These are phyloP conservation scores for Malus sylvestris DNA, from an alignment of 306 rosid species.

Conservation along the genomic window DNA sequence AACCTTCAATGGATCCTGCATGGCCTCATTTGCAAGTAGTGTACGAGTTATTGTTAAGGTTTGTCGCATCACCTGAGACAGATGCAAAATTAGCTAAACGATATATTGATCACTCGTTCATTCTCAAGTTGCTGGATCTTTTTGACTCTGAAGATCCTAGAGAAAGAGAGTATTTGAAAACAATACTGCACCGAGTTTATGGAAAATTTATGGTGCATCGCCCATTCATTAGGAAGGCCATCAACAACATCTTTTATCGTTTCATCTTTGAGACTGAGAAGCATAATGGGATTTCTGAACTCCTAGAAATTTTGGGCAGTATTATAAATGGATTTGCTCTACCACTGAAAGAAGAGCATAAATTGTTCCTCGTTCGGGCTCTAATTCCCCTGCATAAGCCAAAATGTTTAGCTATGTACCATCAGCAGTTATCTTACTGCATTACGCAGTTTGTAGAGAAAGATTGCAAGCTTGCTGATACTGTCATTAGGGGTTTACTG, in stretches of 20 bases:
- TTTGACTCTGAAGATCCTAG: constrained; percentile 74
- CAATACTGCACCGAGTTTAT: constrained; percentile 59
- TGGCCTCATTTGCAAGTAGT: constrained; percentile 88
- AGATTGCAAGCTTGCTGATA: constrained; percentile 84
- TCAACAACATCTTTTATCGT: constrained; percentile 57
- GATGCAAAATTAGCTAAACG: constrained; percentile 74
- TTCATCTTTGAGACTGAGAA: constrained; percentile 61
- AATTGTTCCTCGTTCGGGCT: constrained; percentile 61
- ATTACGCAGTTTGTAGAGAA: constrained; percentile 77
- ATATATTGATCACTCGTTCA: constrained; percentile 54
- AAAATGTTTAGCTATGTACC: constrained; percentile 66
- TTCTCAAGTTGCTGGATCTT: constrained; percentile 62
- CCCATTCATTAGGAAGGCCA: constrained; percentile 66
- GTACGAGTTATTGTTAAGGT: constrained; percentile 63
- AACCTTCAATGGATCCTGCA: constrained; percentile 73
- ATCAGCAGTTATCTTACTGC: constrained; percentile 71
- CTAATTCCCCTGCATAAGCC: constrained; percentile 77
- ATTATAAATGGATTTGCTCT: constrained; percentile 70
- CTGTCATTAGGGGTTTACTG: constrained; percentile 67
- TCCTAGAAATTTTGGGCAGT: constrained; percentile 74
- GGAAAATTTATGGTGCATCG: constrained; percentile 75
- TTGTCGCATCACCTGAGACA: constrained; percentile 65
- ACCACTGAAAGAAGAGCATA: constrained; percentile 79
- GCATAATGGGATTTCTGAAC: constrained; percentile 69
- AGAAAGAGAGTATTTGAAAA: constrained; percentile 66